A percentile compares a stretch with the other conserved stretches of the same genome.
Conservation (phyloP, 2,329 filamentous ascomycete genomes). For the Coniochaeta prunicola region DNA sequence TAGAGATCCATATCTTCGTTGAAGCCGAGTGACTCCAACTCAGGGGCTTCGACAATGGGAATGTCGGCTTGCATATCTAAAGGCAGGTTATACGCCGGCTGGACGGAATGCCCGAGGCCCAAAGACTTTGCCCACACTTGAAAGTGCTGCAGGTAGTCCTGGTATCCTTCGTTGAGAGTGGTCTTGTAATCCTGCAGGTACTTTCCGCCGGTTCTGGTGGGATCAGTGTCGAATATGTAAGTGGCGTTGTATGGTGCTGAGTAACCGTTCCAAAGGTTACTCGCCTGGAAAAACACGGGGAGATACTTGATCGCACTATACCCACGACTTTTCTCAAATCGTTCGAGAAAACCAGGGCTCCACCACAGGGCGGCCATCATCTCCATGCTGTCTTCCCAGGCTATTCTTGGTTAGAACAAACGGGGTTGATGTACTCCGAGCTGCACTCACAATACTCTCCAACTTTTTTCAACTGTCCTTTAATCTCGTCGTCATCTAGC, state of each 20-base stretch:
- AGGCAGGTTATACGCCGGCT: conserved; percentile 19
- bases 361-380: conserved; percentile 16
- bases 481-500: conserved; percentile 9
- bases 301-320: conserved; percentile 13
- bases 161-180: conserved; percentile 13
- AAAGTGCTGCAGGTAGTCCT: conserved; percentile 10
- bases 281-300: conserved; percentile 15
- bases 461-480: conserved; percentile 7
- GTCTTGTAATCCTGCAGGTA: conserved; percentile 16
- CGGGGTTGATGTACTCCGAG: background rate
- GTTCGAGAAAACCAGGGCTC: conserved; percentile 12
- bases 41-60: conserved; percentile 12
- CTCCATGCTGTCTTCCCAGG: conserved; percentile 20
- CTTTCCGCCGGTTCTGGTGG: conserved; percentile 5
- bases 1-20: conserved; percentile 14
- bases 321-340: conserved; percentile 10
- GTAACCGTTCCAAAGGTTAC: conserved; percentile 12
- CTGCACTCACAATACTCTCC: conserved; percentile 14
- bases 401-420: conserved; percentile 1
- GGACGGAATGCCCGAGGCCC: conserved; percentile 13
- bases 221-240: conserved; percentile 9
- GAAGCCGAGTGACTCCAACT: conserved; percentile 18
- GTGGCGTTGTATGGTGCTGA: conserved; percentile 13
- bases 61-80: conserved; percentile 13
- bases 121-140: conserved; percentile 9